phyloP scores from a whole-genome alignment of 306 rosid species.

The Quercus suber region DNA sequence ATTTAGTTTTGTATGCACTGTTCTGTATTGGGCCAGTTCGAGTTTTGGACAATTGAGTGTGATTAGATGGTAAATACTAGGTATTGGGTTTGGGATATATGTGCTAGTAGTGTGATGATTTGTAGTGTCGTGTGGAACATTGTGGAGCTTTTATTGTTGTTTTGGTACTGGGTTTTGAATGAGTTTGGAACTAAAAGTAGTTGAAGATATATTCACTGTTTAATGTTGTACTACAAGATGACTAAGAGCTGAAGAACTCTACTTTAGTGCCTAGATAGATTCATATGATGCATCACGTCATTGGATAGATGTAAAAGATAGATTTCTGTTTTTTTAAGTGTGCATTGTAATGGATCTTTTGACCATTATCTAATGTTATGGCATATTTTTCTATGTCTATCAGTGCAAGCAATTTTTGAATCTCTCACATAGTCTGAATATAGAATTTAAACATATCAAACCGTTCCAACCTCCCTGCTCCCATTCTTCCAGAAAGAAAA shows the following conservation, averaged over 20 bases:
- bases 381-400: too few species aligned
- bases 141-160: neutral
- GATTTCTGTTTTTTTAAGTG: too few species aligned
- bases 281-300: too few species aligned
- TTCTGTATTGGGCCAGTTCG: neutral
- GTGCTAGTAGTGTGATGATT: neutral
- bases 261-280: too few species aligned
- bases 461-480: neutral
- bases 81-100: neutral
- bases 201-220: neutral
- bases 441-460: neutral
- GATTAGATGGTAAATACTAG: neutral
- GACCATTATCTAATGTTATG: too few species aligned
- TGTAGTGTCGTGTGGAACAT: neutral
- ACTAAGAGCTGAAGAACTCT: neutral
- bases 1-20: neutral
- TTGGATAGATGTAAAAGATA: too few species aligned
- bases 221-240: neutral
- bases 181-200: neutral
- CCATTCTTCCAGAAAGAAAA: neutral
- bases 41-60: neutral
- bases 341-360: too few species aligned
- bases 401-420: neutral
- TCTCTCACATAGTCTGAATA: neutral
- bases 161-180: neutral